A percentile compares a stretch with the other conserved stretches of the same genome.
These are phyloP conservation scores for Wickerhamiella sergipiensis DNA, from an alignment of 805 yeast genomes.

Conservation along the genomic window DNA sequence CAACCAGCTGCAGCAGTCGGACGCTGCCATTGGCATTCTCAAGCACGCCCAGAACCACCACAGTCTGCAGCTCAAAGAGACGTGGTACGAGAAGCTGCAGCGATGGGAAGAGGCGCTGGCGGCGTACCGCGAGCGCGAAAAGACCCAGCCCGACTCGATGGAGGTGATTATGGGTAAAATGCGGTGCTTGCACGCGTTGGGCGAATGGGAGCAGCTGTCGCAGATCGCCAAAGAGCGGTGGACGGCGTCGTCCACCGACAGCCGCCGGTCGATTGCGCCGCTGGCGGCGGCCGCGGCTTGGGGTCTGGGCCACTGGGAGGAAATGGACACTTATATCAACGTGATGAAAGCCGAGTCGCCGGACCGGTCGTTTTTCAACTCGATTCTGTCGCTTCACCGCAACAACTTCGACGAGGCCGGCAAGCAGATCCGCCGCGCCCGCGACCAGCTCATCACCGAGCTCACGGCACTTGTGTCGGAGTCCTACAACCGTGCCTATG, in stretches of 20 bases:
- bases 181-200: constrained; percentile 96
- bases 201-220: constrained; percentile 92
- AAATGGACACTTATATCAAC: constrained; percentile 79
- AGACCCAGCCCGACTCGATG: constrained; percentile 40
- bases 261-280: constrained; percentile 79
- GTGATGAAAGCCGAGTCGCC: constrained; percentile 90
- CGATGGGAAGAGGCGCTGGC: constrained; percentile 96
- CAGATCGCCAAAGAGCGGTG: constrained; percentile 79
- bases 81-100: constrained; percentile 94
- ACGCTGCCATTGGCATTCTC: constrained; percentile 93
- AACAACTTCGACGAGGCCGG: constrained; percentile 76
- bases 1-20: constrained; percentile 89
- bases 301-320: constrained; percentile 96
- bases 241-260: constrained; percentile 58
- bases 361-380: constrained; percentile 88
- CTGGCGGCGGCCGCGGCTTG: constrained; percentile 98
- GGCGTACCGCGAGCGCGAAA: constrained; percentile 73
- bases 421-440: constrained; percentile 64
- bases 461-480: constrained; percentile 90
- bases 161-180: constrained; percentile 94
- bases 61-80: constrained; percentile 72
- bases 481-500: constrained; percentile 91
- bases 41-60: constrained; percentile 86
- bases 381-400: constrained; percentile 72
- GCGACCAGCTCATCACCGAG: constrained; percentile 84